Percentiles rank a stretch among this genome's conserved stretches.
These are phyloP conservation scores for Mortierella sp. DNA, from an alignment of 371 early-diverging fungal genomes.

Conservation along the genomic window DNA sequence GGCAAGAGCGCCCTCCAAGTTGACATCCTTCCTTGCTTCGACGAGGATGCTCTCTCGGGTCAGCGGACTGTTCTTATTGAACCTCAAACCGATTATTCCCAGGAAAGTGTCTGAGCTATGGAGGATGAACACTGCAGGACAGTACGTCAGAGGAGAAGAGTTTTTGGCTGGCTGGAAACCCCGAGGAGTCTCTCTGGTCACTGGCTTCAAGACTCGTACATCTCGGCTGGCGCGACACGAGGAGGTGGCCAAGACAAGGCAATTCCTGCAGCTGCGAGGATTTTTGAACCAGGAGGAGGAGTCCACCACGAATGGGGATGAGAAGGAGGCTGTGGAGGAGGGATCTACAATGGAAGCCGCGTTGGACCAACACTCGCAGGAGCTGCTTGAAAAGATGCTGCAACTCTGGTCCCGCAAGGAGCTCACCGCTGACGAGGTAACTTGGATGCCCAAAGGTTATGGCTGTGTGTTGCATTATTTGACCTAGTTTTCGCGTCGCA, in stretches of 20 bases:
- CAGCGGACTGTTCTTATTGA: conserved; percentile 69
- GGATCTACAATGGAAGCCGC: background rate
- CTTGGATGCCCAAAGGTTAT: background rate
- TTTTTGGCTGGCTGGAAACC: conserved; percentile 82
- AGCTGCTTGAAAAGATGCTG: conserved; percentile 60
- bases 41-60: conserved; percentile 59
- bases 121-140: conserved; percentile 80
- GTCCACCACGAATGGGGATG: conserved; percentile 1
- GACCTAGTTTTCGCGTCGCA: background rate
- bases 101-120: conserved; percentile 74
- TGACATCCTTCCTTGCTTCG: conserved; percentile 57
- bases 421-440: conserved; percentile 67
- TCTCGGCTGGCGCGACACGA: conserved; percentile 59
- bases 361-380: conserved; percentile 24
- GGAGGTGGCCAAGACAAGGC: conserved; percentile 66
- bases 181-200: conserved; percentile 79
- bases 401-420: conserved; percentile 65
- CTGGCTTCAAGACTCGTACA: conserved; percentile 66
- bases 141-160: conserved; percentile 92
- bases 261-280: conserved; percentile 48
- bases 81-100: conserved; percentile 71
- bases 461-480: no score
- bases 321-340: background rate
- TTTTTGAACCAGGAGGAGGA: background rate
- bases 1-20: conserved; percentile 60